Evolutionary conservation across 176 grass and related monocot genomes (phyloP), one percentile per base, ranked within the genome.

Genomic region (Areca catechu): DNA sequence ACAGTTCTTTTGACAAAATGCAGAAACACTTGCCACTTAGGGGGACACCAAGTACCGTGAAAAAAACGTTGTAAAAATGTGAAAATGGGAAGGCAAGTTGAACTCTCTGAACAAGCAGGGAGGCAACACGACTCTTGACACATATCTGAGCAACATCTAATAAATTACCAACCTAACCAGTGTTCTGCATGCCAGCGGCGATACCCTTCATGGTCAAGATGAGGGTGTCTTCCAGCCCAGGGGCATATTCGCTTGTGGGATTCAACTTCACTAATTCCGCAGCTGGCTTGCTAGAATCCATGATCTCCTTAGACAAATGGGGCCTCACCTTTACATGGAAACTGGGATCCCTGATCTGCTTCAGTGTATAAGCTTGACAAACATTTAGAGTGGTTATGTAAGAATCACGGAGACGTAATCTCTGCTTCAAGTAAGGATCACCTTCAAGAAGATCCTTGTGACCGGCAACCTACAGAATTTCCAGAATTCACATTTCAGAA

Each of bases 181-280:
- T 90, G 68, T 90, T 90, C 60, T 74, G 78, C 82, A 85, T 79
- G 64, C 82, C 87, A 5, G 82, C 78, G 16, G 82, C 82, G 43
- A 85, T 82, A 60, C 87, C 82, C 71, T 90, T 90, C 82, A 90
- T 90, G 54, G 86, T 85, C 67, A 85, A 48, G 61, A 90, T 90
- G 73, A 90, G 86, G 37, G 86, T 90, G 70, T 90, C 86, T 71
- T 90, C 86, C 54, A 90, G 73, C 20, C 86, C 86, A 23, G 82
- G 86, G 28, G 58, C 82, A 52, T 85, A 79, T 29, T 85, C 82
- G 19, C 74, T 90, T 5, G 67, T 69, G 1, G 86, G 74, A 58
- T 90, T 90, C 70, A 90, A 22, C 58, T 85, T 81, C 78, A 85
- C 75, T 56, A 79, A 22, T 60, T 90, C 82, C 0, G 67, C 67